Percentiles rank a stretch among this genome's conserved stretches.
These are phyloP conservation scores for Colletotrichum sp. DNA, from an alignment of 2,329 filamentous ascomycete genomes.

Conservation along the genomic window DNA sequence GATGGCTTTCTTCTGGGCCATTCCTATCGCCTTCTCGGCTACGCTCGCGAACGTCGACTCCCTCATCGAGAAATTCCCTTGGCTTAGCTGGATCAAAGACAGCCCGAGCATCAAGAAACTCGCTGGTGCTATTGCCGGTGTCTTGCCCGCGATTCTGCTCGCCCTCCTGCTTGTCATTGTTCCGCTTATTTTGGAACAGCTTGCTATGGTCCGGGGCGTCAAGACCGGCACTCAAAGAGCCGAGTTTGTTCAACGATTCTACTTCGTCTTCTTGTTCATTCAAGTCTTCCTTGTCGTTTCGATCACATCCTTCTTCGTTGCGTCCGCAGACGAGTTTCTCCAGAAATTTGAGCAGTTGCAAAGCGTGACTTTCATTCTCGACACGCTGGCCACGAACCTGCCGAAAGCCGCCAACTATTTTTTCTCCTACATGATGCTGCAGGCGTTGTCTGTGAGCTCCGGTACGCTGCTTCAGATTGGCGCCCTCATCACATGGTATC, in stretches of 20 bases:
- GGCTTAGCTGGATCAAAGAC: slow-evolving; percentile 72
- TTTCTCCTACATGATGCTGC: slow-evolving; percentile 97
- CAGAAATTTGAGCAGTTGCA: slow-evolving; percentile 47
- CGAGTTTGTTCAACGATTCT: slow-evolving; percentile 88
- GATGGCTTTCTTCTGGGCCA: slow-evolving; percentile 88
- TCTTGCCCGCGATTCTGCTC: slow-evolving; percentile 80
- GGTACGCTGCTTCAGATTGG: slow-evolving; percentile 85
- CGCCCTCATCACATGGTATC: slow-evolving; percentile 80
- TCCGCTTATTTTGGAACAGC: slow-evolving; percentile 76
- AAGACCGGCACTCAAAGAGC: slow-evolving; percentile 82
- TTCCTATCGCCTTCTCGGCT: slow-evolving; percentile 89
- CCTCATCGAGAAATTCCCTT: slow-evolving; percentile 68
- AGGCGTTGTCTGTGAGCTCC: slow-evolving; percentile 89
- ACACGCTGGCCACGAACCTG: slow-evolving; percentile 77
- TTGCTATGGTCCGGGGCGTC: slow-evolving; percentile 77
- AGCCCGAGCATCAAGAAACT: slow-evolving; percentile 67
- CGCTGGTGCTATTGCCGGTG: slow-evolving; percentile 75
- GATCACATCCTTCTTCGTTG: slow-evolving; percentile 74
- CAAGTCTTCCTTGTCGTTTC: slow-evolving; percentile 95
- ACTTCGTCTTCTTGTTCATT: slow-evolving; percentile 93
- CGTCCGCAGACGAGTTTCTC: slow-evolving; percentile 68
- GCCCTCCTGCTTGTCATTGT: slow-evolving; percentile 80
- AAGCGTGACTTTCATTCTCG: slow-evolving; percentile 71
- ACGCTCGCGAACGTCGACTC: slow-evolving; percentile 78
- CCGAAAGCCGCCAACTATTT: slow-evolving; percentile 95